Base-by-base conservation (phyloP, 1,284 basidiomycete species). In the Rhodotorula mucilaginosa region DNA sequence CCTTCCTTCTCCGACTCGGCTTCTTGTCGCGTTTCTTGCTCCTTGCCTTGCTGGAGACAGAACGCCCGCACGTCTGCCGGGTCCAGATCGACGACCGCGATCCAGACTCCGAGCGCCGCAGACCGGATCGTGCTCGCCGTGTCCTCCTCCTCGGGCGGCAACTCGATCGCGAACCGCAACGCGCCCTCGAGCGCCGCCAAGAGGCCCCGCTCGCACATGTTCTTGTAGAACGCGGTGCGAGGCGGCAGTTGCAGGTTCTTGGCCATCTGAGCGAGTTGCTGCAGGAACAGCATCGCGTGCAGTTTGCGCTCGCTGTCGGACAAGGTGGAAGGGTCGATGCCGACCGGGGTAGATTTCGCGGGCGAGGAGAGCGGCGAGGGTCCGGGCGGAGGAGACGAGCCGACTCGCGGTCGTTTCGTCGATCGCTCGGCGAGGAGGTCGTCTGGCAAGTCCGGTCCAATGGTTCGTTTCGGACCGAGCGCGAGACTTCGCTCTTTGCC, bases 181-280 rank as follows among this genome's bases (percentile, higher is more conserved):
- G 81, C 82, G 49, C 92, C 97, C 79, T 97, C 93, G 29, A 96
- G 87, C n/a, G 90, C 90, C 72, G 90, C 90, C 13, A 98, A 83
- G 60, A 98, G 85, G 0, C 94, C 96, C 19, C 90, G 88, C 73
- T 98, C 95, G 65, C 95, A 88, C 15, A 99, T 85, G 3, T 88
- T 86, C 64, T 93, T 89, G 82, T 97, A 98, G n/a, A 99, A 87
- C 7, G 87, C 84, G 79, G 97, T 86, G 48, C 97, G 89, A 26
- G 89, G 87, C 8, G 90, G 89, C 12, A 97, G 85, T 80, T 98
- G 96, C 19, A 98, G 89, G 79, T 93, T 93, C 85, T 98, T 99
- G 74, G 92, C 94, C 90, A 98, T 97, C 58, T 89, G 85, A 79
- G 92, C 93, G 13, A 99, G 87, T 78, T 97, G 93, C 78, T 97